Evolutionary conservation across 2,329 filamentous ascomycete genomes (phyloP), one percentile per base, ranked within the genome.

Genomic region (Fusarium irregulare): DNA sequence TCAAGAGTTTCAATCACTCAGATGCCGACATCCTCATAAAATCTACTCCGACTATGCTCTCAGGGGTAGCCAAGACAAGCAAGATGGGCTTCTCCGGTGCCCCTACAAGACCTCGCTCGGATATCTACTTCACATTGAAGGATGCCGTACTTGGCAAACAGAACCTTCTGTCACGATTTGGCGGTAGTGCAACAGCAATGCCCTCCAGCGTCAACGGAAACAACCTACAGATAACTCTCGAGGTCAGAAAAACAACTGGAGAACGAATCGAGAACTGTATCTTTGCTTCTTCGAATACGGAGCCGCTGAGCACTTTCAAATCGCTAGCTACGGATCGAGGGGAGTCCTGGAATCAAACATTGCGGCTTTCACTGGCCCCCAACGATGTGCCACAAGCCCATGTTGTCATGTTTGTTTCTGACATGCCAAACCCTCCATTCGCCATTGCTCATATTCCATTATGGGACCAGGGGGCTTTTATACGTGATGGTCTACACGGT

Each of bases 71-170:
- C 60, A 92, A 92, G 78, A 97, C 94, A 1, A 91, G 86, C 74
- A 96, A 96, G 78, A 94, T 98, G 79, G 96, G 94, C 3, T 98
- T 99, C 78, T 93, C 95, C 6, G 94, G 94, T 14, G 94, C 94
- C 3, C 95, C 96, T 0, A 94, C 92, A 0, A 94, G 93, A 77
- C 86, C 92, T 18, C 87, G 97, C 74, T 98, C 94, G 13, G 97
- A 99, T 78, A 98, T 99, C 53, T 99, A 99, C 77, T 80, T 99
- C 46, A 98, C 94, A 0, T 80, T 99, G 49, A 89, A 90, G 61
- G 90, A 93, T 68, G 92, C 93, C 0, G 85, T 90, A n/a, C 83
- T 99, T 25, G 90, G 91, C 20, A 89, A 90, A 60, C 93, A 97
- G 74, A 90, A 92, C 34, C 78, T 91, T 1, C 78, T 91, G n/a